Percentiles rank a stretch among this genome's conserved stretches.
Evolutionary conservation across 1,139 yeast species (phyloP).

Genomic region (Saccharomyces hybrid): DNA sequence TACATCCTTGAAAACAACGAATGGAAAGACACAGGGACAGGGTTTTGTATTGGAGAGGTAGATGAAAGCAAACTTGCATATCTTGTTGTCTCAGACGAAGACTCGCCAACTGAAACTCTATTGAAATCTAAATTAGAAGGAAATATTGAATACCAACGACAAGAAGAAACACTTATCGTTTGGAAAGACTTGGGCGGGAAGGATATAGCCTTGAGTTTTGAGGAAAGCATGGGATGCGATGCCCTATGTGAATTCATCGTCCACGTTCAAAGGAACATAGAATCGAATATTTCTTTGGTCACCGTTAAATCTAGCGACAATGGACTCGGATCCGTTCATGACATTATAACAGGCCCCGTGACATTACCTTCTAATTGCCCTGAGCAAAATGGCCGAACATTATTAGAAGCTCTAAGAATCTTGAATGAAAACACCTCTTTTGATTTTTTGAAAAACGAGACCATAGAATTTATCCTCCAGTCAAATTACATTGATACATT

Average conservation of each 20-base stretch:
- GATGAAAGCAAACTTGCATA: conserved; percentile 24
- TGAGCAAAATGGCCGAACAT: conserved; percentile 36
- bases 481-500: conserved; percentile 48
- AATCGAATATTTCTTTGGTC: conserved; percentile 64
- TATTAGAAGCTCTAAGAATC: conserved; percentile 44
- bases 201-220: conserved; percentile 86
- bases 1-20: conserved; percentile 72
- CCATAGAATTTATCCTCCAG: conserved; percentile 45
- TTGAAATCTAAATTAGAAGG: conserved; percentile 65
- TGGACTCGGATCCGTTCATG: conserved; percentile 44
- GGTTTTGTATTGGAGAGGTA: conserved; percentile 63
- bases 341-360: conserved; percentile 74
- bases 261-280: conserved; percentile 53
- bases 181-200: conserved; percentile 81
- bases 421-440: conserved; percentile 54
- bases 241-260: conserved; percentile 75
- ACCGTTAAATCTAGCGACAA: conserved; percentile 55
- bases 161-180: conserved; percentile 88
- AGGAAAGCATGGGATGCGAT: conserved; percentile 86
- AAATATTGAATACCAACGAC: conserved; percentile 77
- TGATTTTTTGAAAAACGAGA: conserved; percentile 45
- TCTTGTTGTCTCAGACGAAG: conserved; percentile 68
- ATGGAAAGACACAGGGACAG: conserved; percentile 96
- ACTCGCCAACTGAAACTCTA: conserved; percentile 49
- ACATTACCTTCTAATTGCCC: conserved; percentile 55